Conservation (phyloP, 345 rosid genomes). For the Luvunga scandens region DNA sequence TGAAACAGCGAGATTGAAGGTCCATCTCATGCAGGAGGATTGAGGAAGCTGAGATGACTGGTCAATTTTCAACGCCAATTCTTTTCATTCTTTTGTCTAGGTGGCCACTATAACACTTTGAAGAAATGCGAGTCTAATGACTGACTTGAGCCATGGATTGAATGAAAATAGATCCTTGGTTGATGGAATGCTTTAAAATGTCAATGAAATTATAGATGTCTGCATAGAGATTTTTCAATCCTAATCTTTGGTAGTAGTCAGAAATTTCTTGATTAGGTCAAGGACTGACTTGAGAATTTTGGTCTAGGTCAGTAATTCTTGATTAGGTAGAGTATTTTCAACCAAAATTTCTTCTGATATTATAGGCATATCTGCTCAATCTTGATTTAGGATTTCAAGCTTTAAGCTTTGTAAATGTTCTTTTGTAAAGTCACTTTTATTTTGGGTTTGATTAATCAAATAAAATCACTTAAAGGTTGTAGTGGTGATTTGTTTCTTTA, state of each 20-base stretch:
- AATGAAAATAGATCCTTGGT: conserved; percentile 1
- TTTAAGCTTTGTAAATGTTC: background rate
- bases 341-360: background rate
- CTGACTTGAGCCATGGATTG: background rate
- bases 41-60: background rate
- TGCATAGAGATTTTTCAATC: background rate
- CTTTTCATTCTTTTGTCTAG: background rate
- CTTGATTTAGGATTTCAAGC: background rate
- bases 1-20: conserved; percentile 15
- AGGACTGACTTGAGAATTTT: too few relatives aligned
- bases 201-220: background rate
- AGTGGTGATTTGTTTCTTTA: background rate
- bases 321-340: background rate
- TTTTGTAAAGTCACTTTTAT: background rate
- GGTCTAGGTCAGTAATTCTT: background rate
- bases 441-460: background rate
- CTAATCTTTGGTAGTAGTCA: background rate
- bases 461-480: background rate
- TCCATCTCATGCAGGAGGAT: background rate
- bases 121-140: background rate
- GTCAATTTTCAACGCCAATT: background rate
- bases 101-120: background rate
- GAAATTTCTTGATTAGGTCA: too few relatives aligned
- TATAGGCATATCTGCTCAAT: background rate
- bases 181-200: background rate